A percentile compares a stretch with the other conserved stretches of the same genome.
phyloP scores from a whole-genome alignment of 331 rosid species.

The Pyrus hybrid region DNA sequence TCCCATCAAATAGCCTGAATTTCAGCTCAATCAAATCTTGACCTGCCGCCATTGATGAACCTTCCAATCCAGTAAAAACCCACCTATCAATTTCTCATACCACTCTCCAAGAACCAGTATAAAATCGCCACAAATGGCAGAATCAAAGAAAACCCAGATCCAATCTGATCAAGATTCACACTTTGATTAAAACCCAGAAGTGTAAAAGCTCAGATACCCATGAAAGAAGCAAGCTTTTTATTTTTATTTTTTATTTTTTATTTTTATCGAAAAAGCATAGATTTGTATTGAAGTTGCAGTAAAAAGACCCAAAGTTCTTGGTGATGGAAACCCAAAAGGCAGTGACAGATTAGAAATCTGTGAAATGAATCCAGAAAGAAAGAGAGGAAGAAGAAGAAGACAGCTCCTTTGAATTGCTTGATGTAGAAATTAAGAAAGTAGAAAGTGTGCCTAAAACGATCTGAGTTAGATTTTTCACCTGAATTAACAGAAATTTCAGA shows the following conservation, averaged over 20 bases:
- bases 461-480: conserved; percentile 20
- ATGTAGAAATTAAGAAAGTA: conserved; percentile 17
- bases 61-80: not conserved
- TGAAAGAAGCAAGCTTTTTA: not conserved
- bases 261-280: not conserved
- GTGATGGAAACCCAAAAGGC: conserved; percentile 13
- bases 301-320: conserved; percentile 7
- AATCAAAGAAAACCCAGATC: conserved; percentile 19
- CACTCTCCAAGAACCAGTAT: conserved; percentile 11
- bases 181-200: not conserved
- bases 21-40: conserved; percentile 40
- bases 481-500: conserved; percentile 24
- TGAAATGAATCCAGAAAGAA: not conserved
- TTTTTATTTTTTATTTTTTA: too few species aligned
- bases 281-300: not conserved
- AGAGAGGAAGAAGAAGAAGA: not conserved
- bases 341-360: not conserved
- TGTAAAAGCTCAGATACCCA: not conserved
- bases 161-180: conserved; percentile 5
- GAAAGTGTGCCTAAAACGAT: conserved; percentile 1
- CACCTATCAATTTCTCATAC: conserved; percentile 23
- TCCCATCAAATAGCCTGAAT: conserved; percentile 41
- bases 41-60: conserved; percentile 23
- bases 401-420: conserved; percentile 2
- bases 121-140: not conserved